Percentiles rank a stretch among this genome's conserved stretches.
phyloP scores from a whole-genome alignment of 164 flowering plant genomes.

The Kingdonia uniflora region DNA sequence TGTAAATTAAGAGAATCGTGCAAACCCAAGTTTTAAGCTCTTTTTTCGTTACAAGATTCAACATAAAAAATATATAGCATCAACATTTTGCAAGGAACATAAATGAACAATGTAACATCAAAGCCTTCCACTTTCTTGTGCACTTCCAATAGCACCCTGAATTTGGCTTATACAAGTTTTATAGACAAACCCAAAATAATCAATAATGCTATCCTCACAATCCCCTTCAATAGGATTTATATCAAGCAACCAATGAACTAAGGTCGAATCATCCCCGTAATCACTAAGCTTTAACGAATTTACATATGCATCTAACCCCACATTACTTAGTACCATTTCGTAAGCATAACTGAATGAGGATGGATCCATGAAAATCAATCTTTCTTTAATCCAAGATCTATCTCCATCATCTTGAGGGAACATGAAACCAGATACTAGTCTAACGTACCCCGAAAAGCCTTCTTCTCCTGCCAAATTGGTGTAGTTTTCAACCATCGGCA shows the following conservation, averaged over 20 bases:
- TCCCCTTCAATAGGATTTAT: constrained; percentile 36
- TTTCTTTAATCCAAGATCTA: constrained; percentile 63
- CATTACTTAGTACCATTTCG: constrained; percentile 47
- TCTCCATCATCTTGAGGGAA: constrained; percentile 55
- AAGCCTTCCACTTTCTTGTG: neutral
- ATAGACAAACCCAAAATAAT: constrained; percentile 49
- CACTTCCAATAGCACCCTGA: constrained; percentile 25
- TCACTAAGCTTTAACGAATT: constrained; percentile 40
- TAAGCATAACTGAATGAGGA: constrained; percentile 28
- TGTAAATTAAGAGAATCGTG: too few relatives aligned
- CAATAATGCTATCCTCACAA: constrained; percentile 30
- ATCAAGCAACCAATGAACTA: constrained; percentile 43
- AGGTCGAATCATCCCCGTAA: constrained; percentile 36
- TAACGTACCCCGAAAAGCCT: constrained; percentile 32
- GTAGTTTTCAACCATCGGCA: constrained; percentile 63
- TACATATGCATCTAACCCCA: constrained; percentile 49
- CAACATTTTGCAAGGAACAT: too few relatives aligned
- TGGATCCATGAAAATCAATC: constrained; percentile 33
- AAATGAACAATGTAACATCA: too few relatives aligned
- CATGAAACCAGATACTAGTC: constrained; percentile 63
- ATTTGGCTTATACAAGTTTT: constrained; percentile 48
- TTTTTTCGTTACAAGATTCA: too few relatives aligned
- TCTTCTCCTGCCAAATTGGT: constrained; percentile 43
- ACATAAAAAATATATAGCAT: too few relatives aligned
- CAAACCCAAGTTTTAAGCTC: too few relatives aligned